Percentiles rank a stretch among this genome's conserved stretches.
Conservation (phyloP, 768 basidiomycete species). For the Flagelloscypha sp. region DNA sequence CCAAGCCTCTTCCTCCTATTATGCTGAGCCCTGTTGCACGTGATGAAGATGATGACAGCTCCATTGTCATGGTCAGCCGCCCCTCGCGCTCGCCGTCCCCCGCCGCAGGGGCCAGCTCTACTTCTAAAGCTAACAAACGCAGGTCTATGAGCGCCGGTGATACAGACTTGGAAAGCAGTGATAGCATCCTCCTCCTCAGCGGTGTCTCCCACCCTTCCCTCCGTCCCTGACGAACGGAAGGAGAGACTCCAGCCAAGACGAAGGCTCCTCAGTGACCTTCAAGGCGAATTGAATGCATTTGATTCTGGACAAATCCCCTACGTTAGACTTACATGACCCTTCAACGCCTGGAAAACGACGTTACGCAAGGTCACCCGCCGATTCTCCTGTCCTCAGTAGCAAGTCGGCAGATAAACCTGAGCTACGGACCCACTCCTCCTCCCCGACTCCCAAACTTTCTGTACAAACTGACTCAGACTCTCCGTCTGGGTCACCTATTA, state of each 20-base stretch:
- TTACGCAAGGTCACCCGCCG: constrained; percentile 22
- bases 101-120: constrained; percentile 17
- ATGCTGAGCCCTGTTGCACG: constrained; percentile 23
- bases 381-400: constrained; percentile 12
- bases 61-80: constrained; percentile 50
- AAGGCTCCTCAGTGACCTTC: constrained; percentile 60
- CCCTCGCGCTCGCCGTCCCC: constrained; percentile 29
- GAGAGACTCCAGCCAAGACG: constrained; percentile 13
- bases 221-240: neutral
- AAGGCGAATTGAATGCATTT: constrained; percentile 61
- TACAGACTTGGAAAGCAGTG: constrained; percentile 40
- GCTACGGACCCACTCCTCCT: constrained; percentile 7
- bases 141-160: constrained; percentile 71
- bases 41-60: constrained; percentile 41
- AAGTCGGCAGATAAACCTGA: neutral
- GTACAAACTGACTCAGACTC: constrained; percentile 16
- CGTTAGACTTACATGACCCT: constrained; percentile 60
- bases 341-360: constrained; percentile 45
- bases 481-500: constrained; percentile 25
- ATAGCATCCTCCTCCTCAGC: constrained; percentile 23
- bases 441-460: constrained; percentile 17
- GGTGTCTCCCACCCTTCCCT: neutral
- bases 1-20: constrained; percentile 65
- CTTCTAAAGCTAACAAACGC: constrained; percentile 35
- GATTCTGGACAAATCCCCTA: constrained; percentile 44